Evolutionary conservation across 1,284 basidiomycete species (phyloP), one percentile per base, ranked within the genome.

Genomic region (Phellopilus nigrolimitatus): DNA sequence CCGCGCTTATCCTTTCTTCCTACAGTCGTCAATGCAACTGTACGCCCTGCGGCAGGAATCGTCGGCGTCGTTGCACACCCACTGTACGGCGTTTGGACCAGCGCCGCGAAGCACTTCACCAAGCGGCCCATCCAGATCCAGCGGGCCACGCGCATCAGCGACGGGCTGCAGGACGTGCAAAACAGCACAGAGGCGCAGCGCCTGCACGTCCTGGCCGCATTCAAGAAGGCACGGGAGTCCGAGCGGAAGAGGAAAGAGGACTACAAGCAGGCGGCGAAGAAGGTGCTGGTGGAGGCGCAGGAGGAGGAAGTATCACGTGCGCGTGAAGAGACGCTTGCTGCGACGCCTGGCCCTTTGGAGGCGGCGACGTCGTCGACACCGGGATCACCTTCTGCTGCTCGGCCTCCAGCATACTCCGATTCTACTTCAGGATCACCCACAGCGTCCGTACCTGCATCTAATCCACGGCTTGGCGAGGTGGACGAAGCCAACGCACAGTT

Each of bases 21-120:
- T 47, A 31, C 36, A 73, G 72, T 69, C 39, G 65, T 73, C 38
- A 76, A 76, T 53, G 71, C 68, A 7, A 72, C 66, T 0, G 67
- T 73, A 45, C 67, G 70, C 37, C 73, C 77, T 1, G 69, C 72
- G 0, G 70, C 72, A 4, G 76, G 76, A 10, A 70, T 71, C n/a
- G 56, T 72, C 1, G 74, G 73, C 17, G 56, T 70, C 9, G 62
- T 75, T 10, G 64, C 69, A 2, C 65, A 73, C 47, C 74, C 75
- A 0, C 53, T 75, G n/a, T 59, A 66, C 21, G 75, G 76, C 3
- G 67, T 68, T 4, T 70, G 67, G 64, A 69, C 70, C 49, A 66
- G 65, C 39, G 59, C 68, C 22, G 66, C 70, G 39, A 62, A 63
- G 13, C 53, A 57, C 13, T 61, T 59, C 49, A 56, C 54, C 6